Conservation (phyloP, 169 alveolate genomes). For the Plasmodium ovale region DNA sequence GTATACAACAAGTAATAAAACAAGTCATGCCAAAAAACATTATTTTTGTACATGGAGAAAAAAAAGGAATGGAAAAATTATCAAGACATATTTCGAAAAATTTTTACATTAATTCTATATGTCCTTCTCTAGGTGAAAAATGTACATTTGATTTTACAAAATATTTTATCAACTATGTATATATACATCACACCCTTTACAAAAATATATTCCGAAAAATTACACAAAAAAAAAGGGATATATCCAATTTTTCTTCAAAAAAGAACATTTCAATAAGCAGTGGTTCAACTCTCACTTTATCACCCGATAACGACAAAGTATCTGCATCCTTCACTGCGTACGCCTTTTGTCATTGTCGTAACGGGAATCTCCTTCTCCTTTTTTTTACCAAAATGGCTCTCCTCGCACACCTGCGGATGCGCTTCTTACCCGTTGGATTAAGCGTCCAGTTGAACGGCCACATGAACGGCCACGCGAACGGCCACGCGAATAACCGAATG, state of each 20-base stretch:
- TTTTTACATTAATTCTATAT: conserved; percentile 35
- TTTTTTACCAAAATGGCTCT: conserved; percentile 40
- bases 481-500: too few relatives aligned
- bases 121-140: conserved; percentile 59
- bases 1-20: conserved; percentile 92
- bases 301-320: not conserved
- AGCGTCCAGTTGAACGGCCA: too few relatives aligned
- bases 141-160: conserved; percentile 41
- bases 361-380: conserved; percentile 31
- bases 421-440: too few relatives aligned
- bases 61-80: conserved; percentile 94
- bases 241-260: not conserved
- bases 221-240: not conserved
- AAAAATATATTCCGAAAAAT: conserved; percentile 8
- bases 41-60: conserved; percentile 98
- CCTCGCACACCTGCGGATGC: conserved; percentile 4
- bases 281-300: not conserved
- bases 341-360: not conserved
- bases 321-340: conserved; percentile 20
- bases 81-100: conserved; percentile 81
- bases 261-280: not conserved
- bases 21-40: conserved; percentile 93
- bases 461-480: too few relatives aligned
- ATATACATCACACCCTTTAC: conserved; percentile 11
- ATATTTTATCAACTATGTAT: conserved; percentile 20